Percentiles rank a stretch among this genome's conserved stretches.
These are phyloP conservation scores for Stromatinia cepivora DNA, from an alignment of 2,329 filamentous ascomycete genomes.

Conservation along the genomic window DNA sequence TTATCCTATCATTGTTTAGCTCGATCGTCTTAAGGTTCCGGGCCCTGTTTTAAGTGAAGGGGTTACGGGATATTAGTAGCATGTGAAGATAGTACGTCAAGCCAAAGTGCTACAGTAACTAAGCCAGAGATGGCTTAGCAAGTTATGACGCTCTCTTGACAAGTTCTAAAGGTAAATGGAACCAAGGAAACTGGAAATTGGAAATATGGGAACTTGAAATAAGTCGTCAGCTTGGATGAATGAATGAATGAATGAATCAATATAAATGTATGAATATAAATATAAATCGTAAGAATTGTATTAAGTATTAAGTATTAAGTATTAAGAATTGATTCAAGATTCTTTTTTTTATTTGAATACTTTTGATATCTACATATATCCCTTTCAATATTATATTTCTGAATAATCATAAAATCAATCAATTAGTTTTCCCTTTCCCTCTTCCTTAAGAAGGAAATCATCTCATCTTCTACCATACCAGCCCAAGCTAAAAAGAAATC, in stretches of 20 bases:
- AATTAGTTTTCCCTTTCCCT: no score
- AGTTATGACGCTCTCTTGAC: constrained; percentile 16
- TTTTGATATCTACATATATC: background rate
- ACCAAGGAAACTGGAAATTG: constrained; percentile 8
- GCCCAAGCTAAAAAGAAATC: background rate
- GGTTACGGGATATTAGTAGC: background rate
- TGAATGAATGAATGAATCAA: background rate
- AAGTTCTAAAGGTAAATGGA: background rate
- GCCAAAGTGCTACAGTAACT: no score
- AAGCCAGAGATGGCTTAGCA: background rate
- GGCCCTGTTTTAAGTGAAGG: background rate
- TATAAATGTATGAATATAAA: background rate
- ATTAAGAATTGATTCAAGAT: no score
- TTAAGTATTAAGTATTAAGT: no score
- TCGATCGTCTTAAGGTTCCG: background rate
- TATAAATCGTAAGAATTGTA: background rate
- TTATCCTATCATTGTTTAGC: background rate
- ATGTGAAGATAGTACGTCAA: constrained; percentile 20
- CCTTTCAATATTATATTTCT: background rate
- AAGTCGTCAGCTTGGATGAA: background rate
- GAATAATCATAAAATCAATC: background rate
- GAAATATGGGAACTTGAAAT: no score
- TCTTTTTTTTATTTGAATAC: background rate
- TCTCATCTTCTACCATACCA: background rate
- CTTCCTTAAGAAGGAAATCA: background rate